A percentile compares a stretch with the other conserved stretches of the same genome.
Conservation (phyloP, 495 filamentous ascomycete genomes). For the Mycothermus thermophilus region DNA sequence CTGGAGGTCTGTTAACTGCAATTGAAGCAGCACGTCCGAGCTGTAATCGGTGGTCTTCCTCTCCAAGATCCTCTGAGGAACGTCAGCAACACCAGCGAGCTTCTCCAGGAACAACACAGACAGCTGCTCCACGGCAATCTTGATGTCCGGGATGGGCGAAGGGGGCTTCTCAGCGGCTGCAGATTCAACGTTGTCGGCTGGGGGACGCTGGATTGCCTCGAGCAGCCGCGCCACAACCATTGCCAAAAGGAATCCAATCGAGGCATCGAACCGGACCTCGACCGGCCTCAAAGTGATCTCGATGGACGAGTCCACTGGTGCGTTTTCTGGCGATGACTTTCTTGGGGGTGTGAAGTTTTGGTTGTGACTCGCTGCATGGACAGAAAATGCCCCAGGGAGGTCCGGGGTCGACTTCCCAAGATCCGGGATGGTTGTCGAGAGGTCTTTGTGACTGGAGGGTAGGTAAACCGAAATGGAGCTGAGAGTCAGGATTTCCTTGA, state of each 20-base stretch:
- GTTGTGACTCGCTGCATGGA: slow-evolving; percentile 23
- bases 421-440: slow-evolving; percentile 15
- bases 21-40: slow-evolving; percentile 37
- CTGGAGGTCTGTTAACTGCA: slow-evolving; percentile 33
- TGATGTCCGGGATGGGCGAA: slow-evolving; percentile 27
- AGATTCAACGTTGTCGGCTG: slow-evolving; percentile 1
- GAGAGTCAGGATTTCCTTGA: slow-evolving; percentile 35
- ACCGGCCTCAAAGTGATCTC: slow-evolving; percentile 44
- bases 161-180: slow-evolving; percentile 1
- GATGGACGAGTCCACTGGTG: slow-evolving; percentile 23
- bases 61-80: slow-evolving; percentile 24
- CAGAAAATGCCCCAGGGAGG: slow-evolving; percentile 45
- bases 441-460: slow-evolving; percentile 26
- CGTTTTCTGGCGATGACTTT: slow-evolving; percentile 1
- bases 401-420: slow-evolving; percentile 25
- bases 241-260: slow-evolving; percentile 50
- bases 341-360: slow-evolving; percentile 8
- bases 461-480: slow-evolving; percentile 29
- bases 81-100: slow-evolving; percentile 35
- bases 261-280: slow-evolving; percentile 50
- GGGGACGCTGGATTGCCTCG: slow-evolving; percentile 20
- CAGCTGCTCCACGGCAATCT: slow-evolving; percentile 38
- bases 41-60: slow-evolving; percentile 16
- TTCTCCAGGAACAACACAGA: slow-evolving; percentile 54
- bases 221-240: slow-evolving; percentile 45